A percentile compares a stretch with the other conserved stretches of the same genome.
Evolutionary conservation across 2,329 filamentous ascomycete species (phyloP).

Genomic region (Diaporthe destruens): DNA sequence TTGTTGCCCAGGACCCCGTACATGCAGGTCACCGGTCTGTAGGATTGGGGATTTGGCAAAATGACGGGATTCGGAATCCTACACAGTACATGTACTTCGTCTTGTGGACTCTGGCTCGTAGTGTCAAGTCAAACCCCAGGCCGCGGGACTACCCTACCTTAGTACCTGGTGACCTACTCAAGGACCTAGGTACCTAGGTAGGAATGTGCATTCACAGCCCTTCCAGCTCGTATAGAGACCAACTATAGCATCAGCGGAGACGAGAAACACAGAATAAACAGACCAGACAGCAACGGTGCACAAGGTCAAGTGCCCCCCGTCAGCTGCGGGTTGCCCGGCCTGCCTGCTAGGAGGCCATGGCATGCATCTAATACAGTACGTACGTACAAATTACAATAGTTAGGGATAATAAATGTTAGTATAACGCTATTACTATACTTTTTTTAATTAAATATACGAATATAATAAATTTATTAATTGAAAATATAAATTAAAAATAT

Average conservation of each 20-base stretch:
- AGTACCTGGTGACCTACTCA: too few relatives aligned
- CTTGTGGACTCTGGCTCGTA: neutral
- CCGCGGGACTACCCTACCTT: neutral
- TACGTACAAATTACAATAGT: too few relatives aligned
- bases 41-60: slow-evolving; percentile 18
- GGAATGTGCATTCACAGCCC: too few relatives aligned
- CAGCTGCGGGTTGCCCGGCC: slow-evolving; percentile 21
- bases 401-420: too few relatives aligned
- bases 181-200: too few relatives aligned
- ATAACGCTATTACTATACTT: too few relatives aligned
- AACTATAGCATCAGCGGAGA: neutral
- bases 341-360: slow-evolving; percentile 19
- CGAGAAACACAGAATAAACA: neutral
- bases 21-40: slow-evolving; percentile 8
- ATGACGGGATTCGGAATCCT: slow-evolving; percentile 5
- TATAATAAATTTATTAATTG: too few relatives aligned
- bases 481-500: too few relatives aligned
- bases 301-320: slow-evolving; percentile 19
- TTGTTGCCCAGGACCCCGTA: neutral
- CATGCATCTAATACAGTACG: neutral
- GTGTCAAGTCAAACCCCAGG: neutral
- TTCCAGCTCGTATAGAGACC: too few relatives aligned
- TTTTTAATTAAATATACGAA: too few relatives aligned
- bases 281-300: neutral
- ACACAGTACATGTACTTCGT: too few relatives aligned